Percentiles rank a stretch among this genome's conserved stretches.
Evolutionary conservation across 192 early-diverging fungal species (phyloP).

Genomic region (Dissophora ornata): DNA sequence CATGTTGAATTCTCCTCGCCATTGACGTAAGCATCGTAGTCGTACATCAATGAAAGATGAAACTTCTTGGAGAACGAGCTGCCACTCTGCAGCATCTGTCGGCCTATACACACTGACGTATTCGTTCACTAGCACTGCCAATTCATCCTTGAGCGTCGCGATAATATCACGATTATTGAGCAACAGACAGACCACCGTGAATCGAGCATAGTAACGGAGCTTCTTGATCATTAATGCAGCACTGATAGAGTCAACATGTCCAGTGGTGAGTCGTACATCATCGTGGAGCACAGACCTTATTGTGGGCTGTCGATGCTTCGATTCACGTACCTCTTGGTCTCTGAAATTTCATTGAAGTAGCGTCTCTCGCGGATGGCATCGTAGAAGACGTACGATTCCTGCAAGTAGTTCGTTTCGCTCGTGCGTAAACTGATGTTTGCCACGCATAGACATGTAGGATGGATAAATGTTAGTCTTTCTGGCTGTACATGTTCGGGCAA

Average conservation of each 20-base stretch:
- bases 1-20: too few species aligned
- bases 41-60: slow-evolving; percentile 84
- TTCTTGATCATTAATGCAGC: slow-evolving; percentile 96
- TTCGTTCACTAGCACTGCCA: slow-evolving; percentile 86
- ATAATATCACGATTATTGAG: slow-evolving; percentile 87
- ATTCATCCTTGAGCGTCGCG: slow-evolving; percentile 84
- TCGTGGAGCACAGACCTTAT: background rate
- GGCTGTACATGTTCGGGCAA: too few species aligned
- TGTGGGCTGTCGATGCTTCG: too few species aligned
- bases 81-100: slow-evolving; percentile 92
- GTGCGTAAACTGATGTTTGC: slow-evolving; percentile 76
- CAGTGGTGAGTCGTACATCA: too few species aligned
- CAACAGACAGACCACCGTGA: slow-evolving; percentile 93
- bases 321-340: slow-evolving; percentile 81
- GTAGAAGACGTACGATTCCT: slow-evolving; percentile 96
- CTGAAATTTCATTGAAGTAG: slow-evolving; percentile 96
- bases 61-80: slow-evolving; percentile 80
- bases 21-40: background rate
- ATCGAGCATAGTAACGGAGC: slow-evolving; percentile 96
- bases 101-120: slow-evolving; percentile 90
- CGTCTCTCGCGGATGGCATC: slow-evolving; percentile 94
- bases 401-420: slow-evolving; percentile 95
- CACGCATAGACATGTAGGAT: background rate
- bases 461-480: background rate
- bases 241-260: too few species aligned